A percentile compares a stretch with the other conserved stretches of the same genome.
Evolutionary conservation across 108 stramenopile species (phyloP).

Genomic region (Phaeodactylum tricornutum): DNA sequence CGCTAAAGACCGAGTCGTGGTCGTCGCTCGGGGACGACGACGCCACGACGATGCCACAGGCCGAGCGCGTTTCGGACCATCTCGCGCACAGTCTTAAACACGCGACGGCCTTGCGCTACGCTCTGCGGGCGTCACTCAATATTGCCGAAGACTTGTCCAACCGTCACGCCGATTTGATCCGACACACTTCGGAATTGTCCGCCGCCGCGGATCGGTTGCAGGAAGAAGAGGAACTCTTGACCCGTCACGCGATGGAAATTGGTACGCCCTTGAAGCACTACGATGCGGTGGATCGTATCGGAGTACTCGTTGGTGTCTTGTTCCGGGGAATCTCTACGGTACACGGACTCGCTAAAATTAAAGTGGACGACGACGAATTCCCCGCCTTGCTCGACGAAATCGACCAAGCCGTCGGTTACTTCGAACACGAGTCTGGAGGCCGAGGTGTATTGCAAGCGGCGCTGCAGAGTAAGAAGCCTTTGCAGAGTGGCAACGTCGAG

Average conservation of each 20-base stretch:
- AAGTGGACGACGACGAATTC: slow-evolving; percentile 76
- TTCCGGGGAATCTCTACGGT: slow-evolving; percentile 58
- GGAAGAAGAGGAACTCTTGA: slow-evolving; percentile 57
- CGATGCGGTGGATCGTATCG: slow-evolving; percentile 76
- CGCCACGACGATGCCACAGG: slow-evolving; percentile 23
- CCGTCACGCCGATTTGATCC: slow-evolving; percentile 68
- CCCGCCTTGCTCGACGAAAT: slow-evolving; percentile 47
- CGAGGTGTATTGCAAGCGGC: slow-evolving; percentile 19
- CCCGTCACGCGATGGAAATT: slow-evolving; percentile 68
- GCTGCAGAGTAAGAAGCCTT: slow-evolving; percentile 1
- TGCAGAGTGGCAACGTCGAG: slow-evolving; percentile 49
- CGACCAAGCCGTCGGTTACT: slow-evolving; percentile 72
- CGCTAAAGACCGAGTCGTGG: neutral
- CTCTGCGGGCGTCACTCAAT: slow-evolving; percentile 58
- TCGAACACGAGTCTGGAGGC: slow-evolving; percentile 51
- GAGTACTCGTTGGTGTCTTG: slow-evolving; percentile 58
- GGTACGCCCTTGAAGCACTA: slow-evolving; percentile 78
- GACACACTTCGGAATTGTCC: slow-evolving; percentile 75
- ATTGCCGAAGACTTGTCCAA: slow-evolving; percentile 68
- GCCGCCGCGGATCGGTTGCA: slow-evolving; percentile 86
- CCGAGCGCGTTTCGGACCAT: slow-evolving; percentile 29
- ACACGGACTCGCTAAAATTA: slow-evolving; percentile 59
- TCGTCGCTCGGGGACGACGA: slow-evolving; percentile 8
- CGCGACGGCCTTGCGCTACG: slow-evolving; percentile 52
- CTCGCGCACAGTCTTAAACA: slow-evolving; percentile 45